These are phyloP conservation scores for Citrus maxima DNA, from an alignment of 345 rosid species.

Conservation along the genomic window DNA sequence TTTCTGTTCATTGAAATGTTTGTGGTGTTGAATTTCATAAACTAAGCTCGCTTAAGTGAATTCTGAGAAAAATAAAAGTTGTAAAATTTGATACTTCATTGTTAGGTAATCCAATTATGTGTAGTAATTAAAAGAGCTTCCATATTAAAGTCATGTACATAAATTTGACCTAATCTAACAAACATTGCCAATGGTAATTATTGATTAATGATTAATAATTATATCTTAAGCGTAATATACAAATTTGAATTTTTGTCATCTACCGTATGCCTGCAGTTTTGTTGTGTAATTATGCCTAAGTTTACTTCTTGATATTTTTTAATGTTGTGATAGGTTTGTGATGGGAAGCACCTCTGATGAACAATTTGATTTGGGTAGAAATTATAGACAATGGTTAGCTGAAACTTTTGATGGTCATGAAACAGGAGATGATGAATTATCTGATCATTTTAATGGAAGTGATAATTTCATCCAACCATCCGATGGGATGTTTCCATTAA, in stretches of 20 bases:
- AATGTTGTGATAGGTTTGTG: constrained; percentile 14
- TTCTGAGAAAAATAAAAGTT: neutral
- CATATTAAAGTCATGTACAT: neutral
- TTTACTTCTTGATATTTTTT: neutral
- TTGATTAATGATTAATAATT: too few relatives aligned
- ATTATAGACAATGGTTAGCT: constrained; percentile 31
- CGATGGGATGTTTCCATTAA: constrained; percentile 14
- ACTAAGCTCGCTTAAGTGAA: neutral
- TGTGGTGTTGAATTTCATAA: neutral
- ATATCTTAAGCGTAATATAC: neutral
- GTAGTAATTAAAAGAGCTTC: neutral
- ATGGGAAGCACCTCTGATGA: constrained; percentile 35
- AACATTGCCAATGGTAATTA: neutral
- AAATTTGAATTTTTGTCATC: neutral
- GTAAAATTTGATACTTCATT: neutral
- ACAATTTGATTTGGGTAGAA: constrained; percentile 22
- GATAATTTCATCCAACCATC: constrained; percentile 18
- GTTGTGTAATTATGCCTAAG: neutral
- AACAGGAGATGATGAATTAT: constrained; percentile 33
- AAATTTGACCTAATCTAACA: neutral
- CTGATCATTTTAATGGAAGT: constrained; percentile 30
- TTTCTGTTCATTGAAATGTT: neutral
- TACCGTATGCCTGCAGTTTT: neutral
- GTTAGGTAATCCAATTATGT: neutral
- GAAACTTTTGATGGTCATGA: constrained; percentile 39